Conservation (phyloP, 306 rosid species). For the Vigna reflexopilosa region DNA sequence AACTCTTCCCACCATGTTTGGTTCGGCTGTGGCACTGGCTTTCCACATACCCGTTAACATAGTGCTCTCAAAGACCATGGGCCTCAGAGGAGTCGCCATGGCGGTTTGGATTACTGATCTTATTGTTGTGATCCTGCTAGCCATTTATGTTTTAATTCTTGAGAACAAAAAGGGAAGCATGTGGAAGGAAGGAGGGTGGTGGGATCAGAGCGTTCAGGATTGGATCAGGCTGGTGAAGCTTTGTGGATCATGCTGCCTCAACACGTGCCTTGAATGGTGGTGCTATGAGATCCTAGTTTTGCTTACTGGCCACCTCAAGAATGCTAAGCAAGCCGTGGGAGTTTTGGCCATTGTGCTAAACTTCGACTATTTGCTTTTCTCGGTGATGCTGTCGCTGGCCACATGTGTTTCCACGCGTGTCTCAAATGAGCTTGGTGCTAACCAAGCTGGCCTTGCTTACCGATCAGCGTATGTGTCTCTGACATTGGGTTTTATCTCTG, state of each 20-base stretch:
- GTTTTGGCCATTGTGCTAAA: slow-evolving; percentile 68
- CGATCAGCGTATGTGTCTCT: slow-evolving; percentile 66
- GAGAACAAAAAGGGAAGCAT: slow-evolving; percentile 49
- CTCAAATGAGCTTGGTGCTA: slow-evolving; percentile 84
- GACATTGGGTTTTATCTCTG: slow-evolving; percentile 46
- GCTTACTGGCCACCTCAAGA: slow-evolving; percentile 72
- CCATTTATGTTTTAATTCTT: slow-evolving; percentile 52
- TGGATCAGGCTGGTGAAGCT: slow-evolving; percentile 78
- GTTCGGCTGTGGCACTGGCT: slow-evolving; percentile 68
- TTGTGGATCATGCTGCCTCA: slow-evolving; percentile 83
- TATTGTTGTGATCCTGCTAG: slow-evolving; percentile 62
- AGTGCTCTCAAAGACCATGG: slow-evolving; percentile 66
- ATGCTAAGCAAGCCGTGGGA: slow-evolving; percentile 70
- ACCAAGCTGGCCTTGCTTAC: slow-evolving; percentile 56
- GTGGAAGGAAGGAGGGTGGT: slow-evolving; percentile 85
- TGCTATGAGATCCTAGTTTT: slow-evolving; percentile 85
- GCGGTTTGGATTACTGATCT: slow-evolving; percentile 86
- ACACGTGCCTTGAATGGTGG: slow-evolving; percentile 96
- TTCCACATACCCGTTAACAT: slow-evolving; percentile 78
- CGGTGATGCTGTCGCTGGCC: slow-evolving; percentile 79
- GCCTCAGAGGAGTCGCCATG: slow-evolving; percentile 76
- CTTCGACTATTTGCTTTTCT: slow-evolving; percentile 76
- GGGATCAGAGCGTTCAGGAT: slow-evolving; percentile 61
- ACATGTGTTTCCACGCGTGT: slow-evolving; percentile 80
- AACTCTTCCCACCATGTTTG: slow-evolving; percentile 79